A percentile compares a stretch with the other conserved stretches of the same genome.
These are phyloP conservation scores for Margaritispora aquatica DNA, from an alignment of 495 filamentous ascomycete species.

Conservation along the genomic window DNA sequence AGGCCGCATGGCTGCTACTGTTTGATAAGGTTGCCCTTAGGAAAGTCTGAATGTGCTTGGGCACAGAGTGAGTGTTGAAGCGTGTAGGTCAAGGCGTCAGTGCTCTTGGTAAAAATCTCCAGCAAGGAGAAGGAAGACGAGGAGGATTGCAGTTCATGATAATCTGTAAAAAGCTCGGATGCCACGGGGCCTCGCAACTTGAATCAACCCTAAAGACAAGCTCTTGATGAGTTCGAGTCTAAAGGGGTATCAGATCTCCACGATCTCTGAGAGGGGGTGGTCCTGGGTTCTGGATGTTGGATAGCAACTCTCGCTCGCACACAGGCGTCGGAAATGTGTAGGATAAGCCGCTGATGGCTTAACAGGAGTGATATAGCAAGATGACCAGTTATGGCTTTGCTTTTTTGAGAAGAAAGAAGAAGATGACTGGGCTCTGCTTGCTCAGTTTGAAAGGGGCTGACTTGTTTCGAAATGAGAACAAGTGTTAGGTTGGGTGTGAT, in stretches of 20 bases:
- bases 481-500: conserved; percentile 1
- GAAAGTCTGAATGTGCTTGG: conserved; percentile 3
- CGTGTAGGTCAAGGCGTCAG: conserved; percentile 23
- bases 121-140: conserved; percentile 45
- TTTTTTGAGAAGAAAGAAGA: conserved; percentile 10
- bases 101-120: conserved; percentile 34
- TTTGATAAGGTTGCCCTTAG: not conserved
- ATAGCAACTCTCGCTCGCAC: conserved; percentile 7
- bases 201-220: conserved; percentile 6
- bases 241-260: conserved; percentile 20
- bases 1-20: conserved; percentile 36
- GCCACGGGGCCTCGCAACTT: conserved; percentile 19
- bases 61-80: conserved; percentile 1
- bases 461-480: conserved; percentile 17
- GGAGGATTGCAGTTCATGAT: conserved; percentile 53
- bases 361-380: conserved; percentile 2
- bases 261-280: conserved; percentile 8
- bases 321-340: conserved; percentile 6
- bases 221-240: conserved; percentile 1
- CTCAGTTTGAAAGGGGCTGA: conserved; percentile 13
- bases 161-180: conserved; percentile 23
- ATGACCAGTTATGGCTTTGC: conserved; percentile 18
- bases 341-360: conserved; percentile 14
- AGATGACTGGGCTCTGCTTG: conserved; percentile 12
- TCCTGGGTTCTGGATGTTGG: not conserved